These are phyloP conservation scores for Hypoxylon sp. DNA, from an alignment of 2,329 filamentous ascomycete genomes.

Conservation along the genomic window DNA sequence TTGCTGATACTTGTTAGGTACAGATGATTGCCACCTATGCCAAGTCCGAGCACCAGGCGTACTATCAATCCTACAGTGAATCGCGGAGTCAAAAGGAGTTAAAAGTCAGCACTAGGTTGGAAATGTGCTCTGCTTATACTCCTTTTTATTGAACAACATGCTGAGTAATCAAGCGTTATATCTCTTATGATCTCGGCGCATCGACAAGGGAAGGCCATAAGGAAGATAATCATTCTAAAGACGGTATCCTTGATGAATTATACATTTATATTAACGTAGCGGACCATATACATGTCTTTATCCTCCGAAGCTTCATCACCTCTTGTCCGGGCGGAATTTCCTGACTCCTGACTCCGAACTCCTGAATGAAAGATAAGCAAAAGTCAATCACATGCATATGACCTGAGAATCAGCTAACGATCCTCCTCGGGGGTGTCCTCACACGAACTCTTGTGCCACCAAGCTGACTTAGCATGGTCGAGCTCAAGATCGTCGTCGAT, in stretches of 20 bases:
- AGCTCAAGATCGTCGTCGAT: background rate
- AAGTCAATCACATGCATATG: background rate
- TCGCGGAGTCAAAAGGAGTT: background rate
- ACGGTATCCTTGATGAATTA: background rate
- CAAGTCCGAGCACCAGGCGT: background rate
- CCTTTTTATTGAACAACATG: background rate
- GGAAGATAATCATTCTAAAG: background rate
- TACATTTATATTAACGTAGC: too few relatives aligned
- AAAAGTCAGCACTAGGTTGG: background rate
- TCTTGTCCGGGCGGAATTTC: background rate
- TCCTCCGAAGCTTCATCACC: background rate
- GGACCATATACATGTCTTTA: background rate
- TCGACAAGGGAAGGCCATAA: background rate
- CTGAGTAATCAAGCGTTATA: background rate
- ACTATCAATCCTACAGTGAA: too few relatives aligned
- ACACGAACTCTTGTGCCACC: background rate
- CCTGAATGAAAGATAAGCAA: background rate
- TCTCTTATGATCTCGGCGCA: background rate
- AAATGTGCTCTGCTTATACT: background rate
- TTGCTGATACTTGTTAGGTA: background rate
- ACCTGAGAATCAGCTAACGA: background rate
- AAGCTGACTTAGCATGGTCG: background rate
- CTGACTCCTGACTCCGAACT: background rate
- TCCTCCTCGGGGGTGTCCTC: background rate
- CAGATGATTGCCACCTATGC: background rate